Evolutionary conservation across 2,329 filamentous ascomycete genomes (phyloP).

Genomic region (Nemania diffusa): DNA sequence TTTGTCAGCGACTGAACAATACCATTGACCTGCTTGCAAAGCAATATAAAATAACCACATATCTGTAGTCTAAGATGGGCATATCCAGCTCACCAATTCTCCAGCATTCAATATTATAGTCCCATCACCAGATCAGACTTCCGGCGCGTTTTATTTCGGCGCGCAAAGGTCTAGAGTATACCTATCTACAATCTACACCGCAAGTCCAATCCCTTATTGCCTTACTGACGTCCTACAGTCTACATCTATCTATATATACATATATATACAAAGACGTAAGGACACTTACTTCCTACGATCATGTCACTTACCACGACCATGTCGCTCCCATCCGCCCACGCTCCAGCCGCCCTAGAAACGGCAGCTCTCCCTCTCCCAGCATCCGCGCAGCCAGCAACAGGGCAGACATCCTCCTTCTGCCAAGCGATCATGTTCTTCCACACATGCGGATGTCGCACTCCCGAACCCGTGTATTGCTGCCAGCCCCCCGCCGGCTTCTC

Average conservation of each 20-base stretch:
- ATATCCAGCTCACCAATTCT: background rate
- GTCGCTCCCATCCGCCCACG: background rate
- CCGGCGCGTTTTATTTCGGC: background rate
- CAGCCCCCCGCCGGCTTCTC: constrained; percentile 1
- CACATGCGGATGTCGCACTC: constrained; percentile 40
- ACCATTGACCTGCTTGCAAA: background rate
- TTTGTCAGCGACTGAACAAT: background rate
- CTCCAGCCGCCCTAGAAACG: too few relatives aligned
- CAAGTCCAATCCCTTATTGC: background rate
- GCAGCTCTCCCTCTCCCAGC: background rate
- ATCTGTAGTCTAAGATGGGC: background rate
- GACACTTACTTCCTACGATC: background rate
- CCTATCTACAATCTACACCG: background rate
- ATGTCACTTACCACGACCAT: background rate
- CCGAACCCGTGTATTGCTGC: constrained; percentile 27
- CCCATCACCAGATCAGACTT: background rate
- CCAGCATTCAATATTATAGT: background rate
- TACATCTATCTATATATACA: too few relatives aligned
- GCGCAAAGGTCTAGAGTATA: background rate
- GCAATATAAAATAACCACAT: background rate
- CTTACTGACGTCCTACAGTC: background rate
- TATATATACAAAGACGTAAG: too few relatives aligned
- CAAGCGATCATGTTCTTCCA: constrained; percentile 39
- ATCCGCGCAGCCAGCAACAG: too few relatives aligned
- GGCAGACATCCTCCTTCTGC: constrained; percentile 27